A percentile compares a stretch with the other conserved stretches of the same genome.
These are phyloP conservation scores for Pseudoneurospora amorphoporcata DNA, from an alignment of 495 filamentous ascomycete species.

Conservation along the genomic window DNA sequence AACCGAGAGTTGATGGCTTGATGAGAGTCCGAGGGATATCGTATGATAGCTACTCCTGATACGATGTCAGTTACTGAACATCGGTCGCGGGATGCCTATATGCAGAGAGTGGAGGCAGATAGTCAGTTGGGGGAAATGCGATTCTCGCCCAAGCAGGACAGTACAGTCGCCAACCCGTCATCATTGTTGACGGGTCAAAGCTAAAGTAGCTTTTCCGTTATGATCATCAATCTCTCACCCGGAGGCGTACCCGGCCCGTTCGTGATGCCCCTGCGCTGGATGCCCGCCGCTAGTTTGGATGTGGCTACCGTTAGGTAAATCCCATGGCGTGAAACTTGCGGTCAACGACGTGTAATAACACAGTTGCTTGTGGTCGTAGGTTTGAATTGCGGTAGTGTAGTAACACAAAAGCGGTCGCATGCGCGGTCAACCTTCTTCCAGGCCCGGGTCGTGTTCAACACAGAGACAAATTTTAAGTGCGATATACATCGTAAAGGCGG, in stretches of 20 bases:
- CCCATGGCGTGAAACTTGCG: background rate
- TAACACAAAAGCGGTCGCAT: background rate
- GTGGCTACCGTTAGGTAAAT: background rate
- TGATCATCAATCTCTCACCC: background rate
- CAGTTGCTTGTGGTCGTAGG: background rate
- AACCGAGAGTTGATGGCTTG: background rate
- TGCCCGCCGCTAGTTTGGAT: background rate
- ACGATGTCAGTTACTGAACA: background rate
- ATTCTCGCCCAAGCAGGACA: background rate
- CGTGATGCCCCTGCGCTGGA: background rate
- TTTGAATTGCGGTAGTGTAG: background rate
- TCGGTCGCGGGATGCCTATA: background rate
- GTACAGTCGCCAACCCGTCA: background rate
- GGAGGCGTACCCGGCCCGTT: background rate
- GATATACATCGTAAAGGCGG: background rate
- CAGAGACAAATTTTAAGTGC: background rate
- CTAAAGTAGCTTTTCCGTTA: background rate
- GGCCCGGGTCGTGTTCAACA: background rate
- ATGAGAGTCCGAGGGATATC: background rate
- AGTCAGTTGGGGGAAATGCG: background rate
- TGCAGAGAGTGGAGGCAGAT: background rate
- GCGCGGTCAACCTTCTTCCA: background rate
- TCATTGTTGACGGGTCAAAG: background rate
- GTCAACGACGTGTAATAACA: background rate
- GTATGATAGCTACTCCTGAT: background rate